Conservation (phyloP, 2,329 filamentous ascomycete species). For the Fusarium phyllophilum region DNA sequence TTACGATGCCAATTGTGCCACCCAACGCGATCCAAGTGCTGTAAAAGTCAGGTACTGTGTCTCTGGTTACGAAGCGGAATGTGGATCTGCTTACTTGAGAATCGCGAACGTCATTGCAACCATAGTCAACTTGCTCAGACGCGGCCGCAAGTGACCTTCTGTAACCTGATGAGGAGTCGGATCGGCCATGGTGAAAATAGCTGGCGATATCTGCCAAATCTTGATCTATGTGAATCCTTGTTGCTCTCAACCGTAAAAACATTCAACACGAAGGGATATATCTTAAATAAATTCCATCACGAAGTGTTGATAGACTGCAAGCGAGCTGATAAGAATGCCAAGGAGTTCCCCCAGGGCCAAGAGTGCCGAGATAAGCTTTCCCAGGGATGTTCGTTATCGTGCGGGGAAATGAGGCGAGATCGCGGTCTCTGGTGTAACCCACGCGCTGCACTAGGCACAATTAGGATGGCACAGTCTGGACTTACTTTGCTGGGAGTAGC, state of each 20-base stretch:
- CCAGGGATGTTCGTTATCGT: background rate
- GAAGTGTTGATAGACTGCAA: background rate
- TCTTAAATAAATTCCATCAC: background rate
- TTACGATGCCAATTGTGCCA: background rate
- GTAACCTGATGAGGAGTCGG: background rate
- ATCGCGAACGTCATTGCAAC: background rate
- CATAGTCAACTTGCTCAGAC: background rate
- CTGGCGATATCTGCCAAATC: background rate
- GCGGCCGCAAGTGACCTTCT: background rate
- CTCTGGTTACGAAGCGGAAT: fast-evolving
- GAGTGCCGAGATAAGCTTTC: background rate
- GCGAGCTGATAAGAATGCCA: background rate
- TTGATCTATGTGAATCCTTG: no score
- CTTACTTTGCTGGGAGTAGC: background rate
- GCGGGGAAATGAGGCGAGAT: background rate
- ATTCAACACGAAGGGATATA: background rate
- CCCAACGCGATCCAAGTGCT: background rate
- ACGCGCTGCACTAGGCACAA: background rate
- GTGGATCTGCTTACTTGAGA: background rate
- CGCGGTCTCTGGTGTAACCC: background rate
- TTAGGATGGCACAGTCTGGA: slow-evolving; percentile 5
- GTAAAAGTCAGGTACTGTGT: background rate
- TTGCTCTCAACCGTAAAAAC: background rate
- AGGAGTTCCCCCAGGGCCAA: background rate
- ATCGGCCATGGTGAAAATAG: background rate